These are phyloP conservation scores for Aspergillus brasiliensis DNA, from an alignment of 2,329 filamentous ascomycete species.

Conservation along the genomic window DNA sequence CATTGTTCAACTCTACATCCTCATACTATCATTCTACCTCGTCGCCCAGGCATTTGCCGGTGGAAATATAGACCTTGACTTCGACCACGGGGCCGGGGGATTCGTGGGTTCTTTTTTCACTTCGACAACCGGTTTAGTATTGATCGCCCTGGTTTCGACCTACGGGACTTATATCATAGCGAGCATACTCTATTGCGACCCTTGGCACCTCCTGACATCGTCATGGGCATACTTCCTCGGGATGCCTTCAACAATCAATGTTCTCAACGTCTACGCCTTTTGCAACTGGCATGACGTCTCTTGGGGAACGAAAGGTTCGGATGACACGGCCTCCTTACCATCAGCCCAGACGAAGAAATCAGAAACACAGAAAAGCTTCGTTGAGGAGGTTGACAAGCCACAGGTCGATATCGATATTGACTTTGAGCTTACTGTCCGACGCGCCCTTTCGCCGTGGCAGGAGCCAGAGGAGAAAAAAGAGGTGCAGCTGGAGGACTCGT, in stretches of 20 bases:
- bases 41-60: conserved; percentile 79
- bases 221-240: conserved; percentile 83
- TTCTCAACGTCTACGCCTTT: conserved; percentile 98
- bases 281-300: conserved; percentile 99
- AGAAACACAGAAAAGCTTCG: conserved; percentile 70
- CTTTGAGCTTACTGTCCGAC: conserved; percentile 94
- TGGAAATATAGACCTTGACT: conserved; percentile 61
- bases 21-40: conserved; percentile 84
- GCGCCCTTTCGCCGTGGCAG: conserved; percentile 81
- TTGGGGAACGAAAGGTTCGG: conserved; percentile 98
- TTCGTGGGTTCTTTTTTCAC: conserved; percentile 83
- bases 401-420: conserved; percentile 98
- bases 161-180: conserved; percentile 96
- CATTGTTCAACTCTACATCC: conserved; percentile 85
- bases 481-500: conserved; percentile 92
- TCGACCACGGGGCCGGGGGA: conserved; percentile 61
- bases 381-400: conserved; percentile 94
- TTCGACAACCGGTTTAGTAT: conserved; percentile 81
- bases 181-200: conserved; percentile 96
- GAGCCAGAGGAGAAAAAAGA: conserved; percentile 74
- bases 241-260: conserved; percentile 96
- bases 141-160: conserved; percentile 88
- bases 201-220: conserved; percentile 99
- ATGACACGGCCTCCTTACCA: conserved; percentile 89
- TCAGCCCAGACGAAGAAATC: conserved; percentile 86